These are phyloP conservation scores for Penicillium sp. DNA, from an alignment of 2,329 filamentous ascomycete species.

Conservation along the genomic window DNA sequence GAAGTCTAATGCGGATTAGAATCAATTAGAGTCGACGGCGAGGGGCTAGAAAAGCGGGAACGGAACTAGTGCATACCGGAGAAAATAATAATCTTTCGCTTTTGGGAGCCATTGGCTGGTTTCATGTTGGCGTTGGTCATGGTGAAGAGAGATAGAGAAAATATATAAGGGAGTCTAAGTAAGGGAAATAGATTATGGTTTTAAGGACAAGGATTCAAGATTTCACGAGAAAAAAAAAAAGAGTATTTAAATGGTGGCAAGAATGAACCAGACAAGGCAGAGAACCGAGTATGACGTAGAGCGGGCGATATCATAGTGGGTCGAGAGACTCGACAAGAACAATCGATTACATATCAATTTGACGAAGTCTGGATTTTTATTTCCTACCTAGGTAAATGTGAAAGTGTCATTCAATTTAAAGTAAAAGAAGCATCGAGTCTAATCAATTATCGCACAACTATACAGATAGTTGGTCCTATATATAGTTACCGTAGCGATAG, in stretches of 20 bases:
- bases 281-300: constrained; percentile 12
- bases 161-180: neutral
- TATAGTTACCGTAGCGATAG: no score
- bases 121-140: constrained; percentile 16
- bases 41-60: no score
- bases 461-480: no score
- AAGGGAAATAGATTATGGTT: neutral
- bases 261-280: constrained; percentile 12
- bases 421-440: no score
- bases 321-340: no score
- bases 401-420: no score
- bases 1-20: constrained; percentile 48
- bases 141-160: neutral
- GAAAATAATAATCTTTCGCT: constrained; percentile 44
- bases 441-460: no score
- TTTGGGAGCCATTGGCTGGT: constrained; percentile 17
- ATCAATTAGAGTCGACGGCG: no score
- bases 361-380: no score
- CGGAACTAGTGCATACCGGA: constrained; percentile 33
- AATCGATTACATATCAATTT: no score
- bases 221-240: neutral
- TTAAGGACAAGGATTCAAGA: neutral
- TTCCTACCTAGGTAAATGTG: no score
- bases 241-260: neutral
- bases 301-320: constrained; percentile 14